Base-by-base conservation (phyloP, 148 eudicot species). In the Pharnaceum exiguum region DNA sequence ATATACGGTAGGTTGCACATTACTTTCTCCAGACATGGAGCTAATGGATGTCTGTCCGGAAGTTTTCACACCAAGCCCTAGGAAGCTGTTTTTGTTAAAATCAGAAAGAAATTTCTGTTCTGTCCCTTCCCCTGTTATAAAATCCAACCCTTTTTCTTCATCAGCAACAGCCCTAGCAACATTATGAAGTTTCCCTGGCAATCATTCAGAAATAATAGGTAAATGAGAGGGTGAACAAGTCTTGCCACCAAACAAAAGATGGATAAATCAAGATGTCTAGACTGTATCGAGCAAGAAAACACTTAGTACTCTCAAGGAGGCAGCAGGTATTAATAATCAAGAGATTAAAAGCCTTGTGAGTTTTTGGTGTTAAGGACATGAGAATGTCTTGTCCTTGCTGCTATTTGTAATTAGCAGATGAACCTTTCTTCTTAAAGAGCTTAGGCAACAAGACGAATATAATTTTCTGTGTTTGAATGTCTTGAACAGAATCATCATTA, bases 121-220 rank as follows among this genome's bases (percentile, higher is more conserved):
- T 54, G 77, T 63, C 16, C 79, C 76, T 46, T 88, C 90, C 36
- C 65, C 82, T 69, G 73, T 76, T 16, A 50, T 51, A 63, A 54
- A 67, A 37, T 77, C 90, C 47, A 71, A 65, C 70, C 80, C 84
- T 39, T 61, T 70, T 77, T 89, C 99, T 71, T 89, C 99, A 72
- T 93, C 99, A 65, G 87, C 91, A 52, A 94, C 73, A 73, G 99
- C 99, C 69, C 95, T 81, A n/a, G 99, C 96, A 72, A 94, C 79
- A 74, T 94, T 94, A 49, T 94, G 99, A 73, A 94, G 96, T 77
- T 94, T 94, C 56, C 99, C 99, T 94, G 73, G 30, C 69, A 69
- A 68, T 31, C 6, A 43, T 46, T 51, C 42, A 44, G 22, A 31
- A 45, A 58, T 40, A 33, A 51, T 18, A 60, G 16, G 50, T 30